Base-by-base conservation (phyloP, 202 grass and related monocot species). In the Alloteropsis angusta region DNA sequence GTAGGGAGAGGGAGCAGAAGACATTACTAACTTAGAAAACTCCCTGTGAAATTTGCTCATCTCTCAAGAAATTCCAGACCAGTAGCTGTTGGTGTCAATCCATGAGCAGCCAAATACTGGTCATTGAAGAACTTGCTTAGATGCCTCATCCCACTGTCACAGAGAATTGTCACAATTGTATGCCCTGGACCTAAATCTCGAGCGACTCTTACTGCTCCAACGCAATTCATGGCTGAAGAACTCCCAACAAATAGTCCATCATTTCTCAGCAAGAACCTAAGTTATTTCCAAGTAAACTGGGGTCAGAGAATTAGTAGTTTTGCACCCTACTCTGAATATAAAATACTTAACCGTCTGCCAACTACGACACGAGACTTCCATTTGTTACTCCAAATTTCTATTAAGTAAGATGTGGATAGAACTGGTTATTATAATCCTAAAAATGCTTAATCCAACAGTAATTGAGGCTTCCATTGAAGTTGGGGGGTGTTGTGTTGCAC, bases 221-320 rank as follows among this genome's bases (percentile, higher is more conserved):
- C 92, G 42, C 92, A 94, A 74, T 98, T 98, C 95, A 98, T 98
- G 55, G 95, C 89, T 53, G 91, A 97, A 81, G 94, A 97, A 80
- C 89, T 94, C 60, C 95, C 95, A 14, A 94, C 25, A 49, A 98
- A 98, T 60, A 92, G 77, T 23, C 95, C 95, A 82, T 98, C 95
- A 1, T 94, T 92, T 80, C 77, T 93, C 82, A 98, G 71, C 71
- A 98, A 85, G 85, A 88, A 98, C 85, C 95, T 90, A 49, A 72
- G n/a, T 67, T 49, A 65, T 52, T 35, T 84, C 75, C 18, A 85
- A 72, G 49, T 66, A 81, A 52, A 81, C 17, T 80, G 39, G 17
- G 48, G 72, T 88, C 59, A 88, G 65, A 60, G 28, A 44, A 48
- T 50, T 8, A 62, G 1, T 5, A 44, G 49, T 74, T 35, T 54